Base-by-base conservation (phyloP, 805 yeast species). In the Metschnikowia anglica region DNA sequence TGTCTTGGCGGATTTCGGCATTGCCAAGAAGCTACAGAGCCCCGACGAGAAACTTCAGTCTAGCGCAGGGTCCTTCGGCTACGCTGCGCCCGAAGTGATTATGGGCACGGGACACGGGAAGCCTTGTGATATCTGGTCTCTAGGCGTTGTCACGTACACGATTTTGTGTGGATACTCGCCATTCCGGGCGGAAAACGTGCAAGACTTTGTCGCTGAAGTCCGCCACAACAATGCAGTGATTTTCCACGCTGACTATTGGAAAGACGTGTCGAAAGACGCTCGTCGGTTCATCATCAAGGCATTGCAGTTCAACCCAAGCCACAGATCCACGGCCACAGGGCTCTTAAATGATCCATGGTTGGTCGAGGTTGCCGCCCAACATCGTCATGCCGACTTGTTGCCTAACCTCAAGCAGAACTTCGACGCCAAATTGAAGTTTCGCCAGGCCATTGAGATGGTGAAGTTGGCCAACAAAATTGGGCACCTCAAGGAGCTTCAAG, bases 61-160 rank as follows among this genome's bases (percentile, higher is more conserved):
- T 17, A 82, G 86, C 31, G 96, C 96, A 0, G 98, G 98, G 1
- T 86, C 96, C 1, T 82, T 88, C 64, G 98, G 99, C 1, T 91
- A 91, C 62, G 97, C 96, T 25, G 98, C 98, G 0, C 99, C 99
- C 0, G 99, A 91, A 59, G 89, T 91, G 6, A 74, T 91, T 28
- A 66, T 81, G 31, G 81, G 85, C 12, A 70, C 73, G 29, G 98
- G 97, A 7, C 97, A 91, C 65, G 96, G 97, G 29, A 88, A 86
- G 56, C 91, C 97, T 1, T 91, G 97, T 66, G 99, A 91, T 62
- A 78, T 91, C 42, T 91, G 99, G 99, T 85, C 96, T 1, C 60
- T 91, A 29, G 99, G 99, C 26, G 95, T 91, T 7, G 88, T 91
- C 34, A 80, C 96, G 0, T 93, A 88, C 63, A 90, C 97, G 0